Conservation (phyloP, 257 asterid species). For the Salvia hispanica region DNA sequence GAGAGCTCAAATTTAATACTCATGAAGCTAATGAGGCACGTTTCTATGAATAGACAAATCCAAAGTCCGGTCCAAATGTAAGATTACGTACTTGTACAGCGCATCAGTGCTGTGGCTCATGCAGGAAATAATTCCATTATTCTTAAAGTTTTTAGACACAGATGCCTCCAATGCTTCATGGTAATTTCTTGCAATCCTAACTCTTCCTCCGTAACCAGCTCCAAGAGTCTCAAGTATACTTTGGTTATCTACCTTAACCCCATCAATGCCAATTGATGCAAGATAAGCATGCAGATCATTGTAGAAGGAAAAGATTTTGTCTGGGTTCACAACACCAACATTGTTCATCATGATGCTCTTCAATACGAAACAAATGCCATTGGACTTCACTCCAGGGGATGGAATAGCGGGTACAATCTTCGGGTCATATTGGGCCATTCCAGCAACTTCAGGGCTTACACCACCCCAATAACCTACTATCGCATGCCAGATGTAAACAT, state of each 20-base stretch:
- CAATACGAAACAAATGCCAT: conserved; percentile 55
- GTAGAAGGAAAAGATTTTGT: conserved; percentile 55
- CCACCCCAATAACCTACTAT: conserved; percentile 88
- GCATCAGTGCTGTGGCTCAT: conserved; percentile 85
- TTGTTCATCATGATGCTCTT: conserved; percentile 54
- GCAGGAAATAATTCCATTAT: conserved; percentile 78
- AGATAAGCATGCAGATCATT: conserved; percentile 67
- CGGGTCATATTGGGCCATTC: conserved; percentile 59
- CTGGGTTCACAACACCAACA: conserved; percentile 79
- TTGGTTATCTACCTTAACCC: conserved; percentile 76
- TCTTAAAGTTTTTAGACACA: conserved; percentile 58
- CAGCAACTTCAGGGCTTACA: conserved; percentile 60
- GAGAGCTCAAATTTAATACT: not conserved
- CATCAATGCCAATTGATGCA: conserved; percentile 67
- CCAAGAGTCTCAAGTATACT: conserved; percentile 80
- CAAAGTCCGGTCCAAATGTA: not conserved
- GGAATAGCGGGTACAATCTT: conserved; percentile 53
- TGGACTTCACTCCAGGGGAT: conserved; percentile 65
- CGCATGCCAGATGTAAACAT: conserved; percentile 80
- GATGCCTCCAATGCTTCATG: conserved; percentile 78
- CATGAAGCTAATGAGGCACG: not conserved
- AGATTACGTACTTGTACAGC: conserved; percentile 59
- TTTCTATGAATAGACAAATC: not conserved
- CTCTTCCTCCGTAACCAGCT: conserved; percentile 75
- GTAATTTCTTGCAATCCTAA: conserved; percentile 64